Base-by-base conservation (phyloP, 2,329 filamentous ascomycete genomes). In the Fusarium newnesense region DNA sequence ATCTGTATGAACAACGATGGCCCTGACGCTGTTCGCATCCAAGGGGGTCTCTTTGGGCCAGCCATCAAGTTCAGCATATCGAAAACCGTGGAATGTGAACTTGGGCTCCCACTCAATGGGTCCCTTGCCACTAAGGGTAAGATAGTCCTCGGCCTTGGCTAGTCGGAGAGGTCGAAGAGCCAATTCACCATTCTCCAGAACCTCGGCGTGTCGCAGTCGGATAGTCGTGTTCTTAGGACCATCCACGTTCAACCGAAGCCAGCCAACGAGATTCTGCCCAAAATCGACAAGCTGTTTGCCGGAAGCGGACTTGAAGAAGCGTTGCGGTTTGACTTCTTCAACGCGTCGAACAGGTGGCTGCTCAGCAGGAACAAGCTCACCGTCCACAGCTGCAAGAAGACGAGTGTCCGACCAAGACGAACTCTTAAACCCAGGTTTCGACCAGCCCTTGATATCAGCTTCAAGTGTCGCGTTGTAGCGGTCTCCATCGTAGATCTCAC, bases 241-340 rank as follows among this genome's bases (percentile, higher is more conserved):
- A 39, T 70, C 70, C 4, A 85, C 77, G 0, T 79, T 75, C 10
- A 90, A 64, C 6, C 79, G 79, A 3, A 89, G 64, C 75, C 83
- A 83, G 0, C 89, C 89, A 2, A 89, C 88, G 0, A 90, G 77
- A 66, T 90, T 90, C 72, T 90, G 88, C 1, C 88, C 88, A 75
- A 90, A 90, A 68, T 90, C 80, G n/a, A 89, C 63, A 6, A 89
- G 76, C 0, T 79, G 83, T 67, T 86, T 86, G 2, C 85, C 84
- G 0, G 83, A 83, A 0, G 81, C 79, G 0, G 4, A 71, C 68
- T 76, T 79, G 60, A 85, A 85, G 64, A 81, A 83, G 76, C 78
- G 15, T 83, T 69, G 53, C 15, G 74, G 82, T 74, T 66, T 81
- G 9, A 79, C 40, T 21, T 77, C 73, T 68, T 66, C 59, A 76